A percentile compares a stretch with the other conserved stretches of the same genome.
Conservation (phyloP, 108 stramenopile species). For the Cylindrotheca closterium region DNA sequence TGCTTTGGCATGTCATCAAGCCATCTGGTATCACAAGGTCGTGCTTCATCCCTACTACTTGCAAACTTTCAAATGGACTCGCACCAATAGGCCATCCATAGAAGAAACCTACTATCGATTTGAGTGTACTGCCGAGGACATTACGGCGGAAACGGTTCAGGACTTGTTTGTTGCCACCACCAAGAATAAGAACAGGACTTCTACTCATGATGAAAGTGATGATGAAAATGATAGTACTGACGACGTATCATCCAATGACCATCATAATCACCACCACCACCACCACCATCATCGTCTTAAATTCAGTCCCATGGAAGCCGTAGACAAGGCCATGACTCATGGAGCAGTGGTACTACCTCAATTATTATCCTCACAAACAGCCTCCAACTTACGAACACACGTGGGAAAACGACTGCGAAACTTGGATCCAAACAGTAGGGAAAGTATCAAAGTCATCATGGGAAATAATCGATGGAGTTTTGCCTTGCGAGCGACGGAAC, state of each 20-base stretch:
- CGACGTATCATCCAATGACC: too few relatives aligned
- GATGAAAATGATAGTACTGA: too few relatives aligned
- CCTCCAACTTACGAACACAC: slow-evolving; percentile 11
- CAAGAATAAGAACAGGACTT: background rate
- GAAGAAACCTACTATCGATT: slow-evolving; percentile 13
- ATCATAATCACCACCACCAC: too few relatives aligned
- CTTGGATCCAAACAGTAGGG: background rate
- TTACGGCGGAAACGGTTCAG: slow-evolving; percentile 7
- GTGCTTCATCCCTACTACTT: too few relatives aligned
- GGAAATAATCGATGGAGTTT: slow-evolving; percentile 11
- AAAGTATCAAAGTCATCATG: background rate
- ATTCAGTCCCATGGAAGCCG: too few relatives aligned
- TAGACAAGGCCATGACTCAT: slow-evolving; percentile 6
- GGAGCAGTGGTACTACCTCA: slow-evolving; percentile 17
- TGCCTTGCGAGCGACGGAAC: slow-evolving; percentile 5
- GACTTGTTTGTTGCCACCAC: slow-evolving; percentile 20
- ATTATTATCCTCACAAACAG: background rate
- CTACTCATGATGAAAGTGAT: too few relatives aligned
- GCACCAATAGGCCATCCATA: background rate
- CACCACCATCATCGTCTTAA: too few relatives aligned
- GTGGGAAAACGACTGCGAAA: slow-evolving; percentile 4
- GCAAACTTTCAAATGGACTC: too few relatives aligned
- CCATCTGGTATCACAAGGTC: too few relatives aligned
- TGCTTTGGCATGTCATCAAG: too few relatives aligned
- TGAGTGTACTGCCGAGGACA: slow-evolving; percentile 2